Evolutionary conservation across 371 early-diverging fungal species (phyloP).

Genomic region (Actinomortierella ambigua): DNA sequence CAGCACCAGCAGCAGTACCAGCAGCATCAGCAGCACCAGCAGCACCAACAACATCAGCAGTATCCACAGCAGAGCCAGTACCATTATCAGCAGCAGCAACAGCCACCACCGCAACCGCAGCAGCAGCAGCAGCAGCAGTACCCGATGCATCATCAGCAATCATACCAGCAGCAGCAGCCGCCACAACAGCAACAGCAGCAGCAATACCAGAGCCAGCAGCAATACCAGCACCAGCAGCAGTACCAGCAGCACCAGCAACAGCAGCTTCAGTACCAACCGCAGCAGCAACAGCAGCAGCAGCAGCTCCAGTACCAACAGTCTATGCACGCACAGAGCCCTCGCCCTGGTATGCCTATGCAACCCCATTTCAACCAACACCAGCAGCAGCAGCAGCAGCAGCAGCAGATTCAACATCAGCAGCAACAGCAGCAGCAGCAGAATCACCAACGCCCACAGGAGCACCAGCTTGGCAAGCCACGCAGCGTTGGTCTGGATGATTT

Average conservation of each 20-base stretch:
- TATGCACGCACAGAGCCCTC: constrained; percentile 1
- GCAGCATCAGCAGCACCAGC: constrained; percentile 6
- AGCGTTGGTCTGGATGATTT: constrained; percentile 78
- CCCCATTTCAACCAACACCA: not conserved
- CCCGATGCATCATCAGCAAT: constrained; percentile 25
- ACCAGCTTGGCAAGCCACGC: no score
- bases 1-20: constrained; percentile 14
- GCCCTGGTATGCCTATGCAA: constrained; percentile 5
- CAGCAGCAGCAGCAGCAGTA: constrained; percentile 45
- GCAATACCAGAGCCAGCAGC: constrained; percentile 24
- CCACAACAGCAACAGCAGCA: constrained; percentile 34
- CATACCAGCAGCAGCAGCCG: constrained; percentile 32
- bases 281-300: constrained; percentile 39
- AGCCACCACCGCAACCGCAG: constrained; percentile 17
- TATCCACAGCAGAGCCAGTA: constrained; percentile 22
- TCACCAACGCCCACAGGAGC: constrained; percentile 44
- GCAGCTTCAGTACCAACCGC: constrained; percentile 46
- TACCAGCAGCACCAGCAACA: constrained; percentile 28
- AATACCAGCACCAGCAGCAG: constrained; percentile 19
- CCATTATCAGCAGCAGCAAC: constrained; percentile 30
- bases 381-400: constrained; percentile 38
- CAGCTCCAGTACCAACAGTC: constrained; percentile 18
- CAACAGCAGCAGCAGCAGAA: constrained; percentile 57
- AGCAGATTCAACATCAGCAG: constrained; percentile 20
- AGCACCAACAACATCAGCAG: constrained; percentile 30